These are phyloP conservation scores for Taphrina confusa DNA, from an alignment of 1,139 yeast species.

Conservation along the genomic window DNA sequence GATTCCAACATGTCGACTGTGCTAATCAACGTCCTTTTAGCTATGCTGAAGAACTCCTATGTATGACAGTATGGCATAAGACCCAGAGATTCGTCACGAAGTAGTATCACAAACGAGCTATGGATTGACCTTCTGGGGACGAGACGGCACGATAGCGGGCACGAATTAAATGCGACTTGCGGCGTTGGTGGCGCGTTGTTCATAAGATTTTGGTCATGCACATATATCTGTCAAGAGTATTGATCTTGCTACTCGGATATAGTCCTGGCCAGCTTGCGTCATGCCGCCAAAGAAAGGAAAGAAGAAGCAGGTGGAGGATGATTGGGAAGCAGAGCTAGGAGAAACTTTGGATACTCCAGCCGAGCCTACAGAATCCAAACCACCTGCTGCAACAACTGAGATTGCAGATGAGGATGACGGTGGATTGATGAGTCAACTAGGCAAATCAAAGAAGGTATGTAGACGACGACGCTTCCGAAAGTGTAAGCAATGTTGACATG, in stretches of 20 bases:
- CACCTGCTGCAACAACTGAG: conserved; percentile 1
- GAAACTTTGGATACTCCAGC: conserved; percentile 32
- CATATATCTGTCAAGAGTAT: too few relatives aligned
- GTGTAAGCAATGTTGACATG: neutral
- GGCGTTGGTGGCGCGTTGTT: too few relatives aligned
- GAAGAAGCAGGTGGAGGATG: conserved; percentile 35
- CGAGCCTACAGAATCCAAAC: neutral
- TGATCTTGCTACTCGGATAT: too few relatives aligned
- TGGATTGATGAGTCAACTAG: conserved; percentile 30
- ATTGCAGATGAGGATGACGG: conserved; percentile 29
- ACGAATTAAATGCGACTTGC: neutral
- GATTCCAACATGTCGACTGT: conserved; percentile 30
- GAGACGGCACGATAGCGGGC: neutral
- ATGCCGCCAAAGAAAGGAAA: conserved; percentile 37
- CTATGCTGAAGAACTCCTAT: too few relatives aligned
- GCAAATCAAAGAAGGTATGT: conserved; percentile 23
- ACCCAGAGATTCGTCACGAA: too few relatives aligned
- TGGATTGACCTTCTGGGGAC: neutral
- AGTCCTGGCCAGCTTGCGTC: neutral
- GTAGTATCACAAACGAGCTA: too few relatives aligned
- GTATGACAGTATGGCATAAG: too few relatives aligned
- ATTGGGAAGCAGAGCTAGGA: conserved; percentile 38
- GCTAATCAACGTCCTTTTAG: too few relatives aligned
- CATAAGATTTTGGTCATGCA: too few relatives aligned
- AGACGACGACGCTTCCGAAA: neutral